Evolutionary conservation across 352 stramenopile species (phyloP), one percentile per base, ranked within the genome.

Genomic region (Phytophthora cactorum): DNA sequence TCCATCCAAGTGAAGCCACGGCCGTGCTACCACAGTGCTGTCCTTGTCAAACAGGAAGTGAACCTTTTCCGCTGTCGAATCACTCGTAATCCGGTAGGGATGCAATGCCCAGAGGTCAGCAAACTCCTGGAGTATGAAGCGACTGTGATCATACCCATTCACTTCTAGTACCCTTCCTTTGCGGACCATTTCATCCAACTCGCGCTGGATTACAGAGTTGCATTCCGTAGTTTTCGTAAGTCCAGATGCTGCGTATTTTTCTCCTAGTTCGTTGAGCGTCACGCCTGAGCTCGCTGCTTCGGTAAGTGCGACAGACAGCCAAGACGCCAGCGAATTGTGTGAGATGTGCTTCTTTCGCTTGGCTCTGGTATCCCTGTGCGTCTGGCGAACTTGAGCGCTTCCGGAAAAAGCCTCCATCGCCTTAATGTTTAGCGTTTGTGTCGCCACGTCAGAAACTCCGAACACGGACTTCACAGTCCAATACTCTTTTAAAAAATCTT

Each of bases 1-100:
- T 7, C 88, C 88, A 63, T 96, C 83, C 31, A 96, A 72, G 50
- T 91, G 79, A 52, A 90, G 66, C 88, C 88, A 96, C 14, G 88
- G 86, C 0, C 79, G 77, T 52, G 84, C 77, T 11, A 92, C 73
- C 49, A 93, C 58, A 5, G 75, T 65, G 45, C 58, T 72, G 45
- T 78, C 66, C 52, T 91, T 86, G 45, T 93, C 85, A 41, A 96
- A 94, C 7, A 79, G 34, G 39, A 95, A 90, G 32, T 84, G 80
- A 49, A 91, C 63, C 31, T 93, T 90, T n/a, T 82, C 72, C 12
- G 75, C 80, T 7, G 66, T 75, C 4, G 77, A 72, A 25, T 85
- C 73, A 11, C 59, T 82, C 17, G 67, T 60, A 43, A 89, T 74
- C 1, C 70, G 76, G 51, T 90, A 94, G 0, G 85, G 82, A 39